Conservation (phyloP, 2,329 filamentous ascomycete species). For the Penicillium sp. region DNA sequence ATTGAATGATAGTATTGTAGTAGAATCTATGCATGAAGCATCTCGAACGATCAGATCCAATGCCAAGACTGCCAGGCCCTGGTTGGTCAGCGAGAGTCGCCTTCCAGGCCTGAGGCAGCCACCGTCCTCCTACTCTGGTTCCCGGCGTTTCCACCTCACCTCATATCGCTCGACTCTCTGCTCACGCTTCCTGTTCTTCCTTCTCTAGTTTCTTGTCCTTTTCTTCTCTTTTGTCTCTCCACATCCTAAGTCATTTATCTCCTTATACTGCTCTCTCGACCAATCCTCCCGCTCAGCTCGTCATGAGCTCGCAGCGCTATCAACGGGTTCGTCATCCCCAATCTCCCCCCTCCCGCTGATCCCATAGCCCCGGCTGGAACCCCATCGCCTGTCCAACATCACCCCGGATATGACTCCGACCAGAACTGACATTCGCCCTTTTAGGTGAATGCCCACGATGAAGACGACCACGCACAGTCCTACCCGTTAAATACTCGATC, state of each 20-base stretch:
- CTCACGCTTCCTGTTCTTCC: not conserved
- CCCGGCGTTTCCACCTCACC: slow-evolving; percentile 30
- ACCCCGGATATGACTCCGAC: slow-evolving; percentile 24
- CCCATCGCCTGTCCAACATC: slow-evolving; percentile 1
- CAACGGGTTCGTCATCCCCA: slow-evolving; percentile 48
- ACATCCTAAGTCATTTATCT: slow-evolving; percentile 19
- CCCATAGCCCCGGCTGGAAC: slow-evolving; percentile 20
- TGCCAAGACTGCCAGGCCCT: slow-evolving; percentile 7
- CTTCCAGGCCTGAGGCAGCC: slow-evolving; percentile 28
- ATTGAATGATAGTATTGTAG: not conserved
- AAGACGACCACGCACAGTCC: slow-evolving; percentile 46
- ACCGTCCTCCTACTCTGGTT: slow-evolving; percentile 34
- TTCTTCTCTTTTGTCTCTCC: slow-evolving; percentile 24
- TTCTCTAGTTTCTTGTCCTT: slow-evolving; percentile 2
- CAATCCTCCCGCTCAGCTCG: slow-evolving; percentile 44
- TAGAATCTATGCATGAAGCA: not conserved
- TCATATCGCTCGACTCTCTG: slow-evolving; percentile 21
- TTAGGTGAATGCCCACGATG: slow-evolving; percentile 53
- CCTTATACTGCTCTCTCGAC: slow-evolving; percentile 30
- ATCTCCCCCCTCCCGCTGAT: slow-evolving; percentile 26
- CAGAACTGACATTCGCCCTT: slow-evolving; percentile 17
- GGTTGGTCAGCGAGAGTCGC: slow-evolving; percentile 8
- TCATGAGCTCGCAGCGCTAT: slow-evolving; percentile 58
- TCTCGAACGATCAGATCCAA: slow-evolving; percentile 14
- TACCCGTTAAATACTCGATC: slow-evolving; percentile 40